Conservation (phyloP, 352 stramenopile species). For the Globisporangium recalcitrans region DNA sequence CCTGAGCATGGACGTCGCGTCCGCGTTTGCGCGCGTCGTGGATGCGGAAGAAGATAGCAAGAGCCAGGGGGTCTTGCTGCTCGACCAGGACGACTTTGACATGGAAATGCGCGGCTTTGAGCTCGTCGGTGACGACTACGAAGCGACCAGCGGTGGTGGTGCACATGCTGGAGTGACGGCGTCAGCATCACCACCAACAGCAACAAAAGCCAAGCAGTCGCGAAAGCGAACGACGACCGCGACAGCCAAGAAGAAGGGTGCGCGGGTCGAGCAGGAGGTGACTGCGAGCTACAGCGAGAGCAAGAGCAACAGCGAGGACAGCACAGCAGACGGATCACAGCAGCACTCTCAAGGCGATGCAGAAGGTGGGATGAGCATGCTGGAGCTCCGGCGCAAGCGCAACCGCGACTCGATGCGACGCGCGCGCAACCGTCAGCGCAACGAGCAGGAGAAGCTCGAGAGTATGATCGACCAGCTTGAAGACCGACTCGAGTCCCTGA, state of each 20-base stretch:
- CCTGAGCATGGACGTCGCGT: conserved; percentile 18
- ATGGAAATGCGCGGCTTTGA: conserved; percentile 12
- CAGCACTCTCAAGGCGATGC: background rate
- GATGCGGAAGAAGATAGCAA: conserved; percentile 4
- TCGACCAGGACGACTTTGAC: conserved; percentile 23
- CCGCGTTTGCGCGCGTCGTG: conserved; percentile 18
- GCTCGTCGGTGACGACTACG: background rate
- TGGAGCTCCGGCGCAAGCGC: conserved; percentile 27
- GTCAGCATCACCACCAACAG: background rate
- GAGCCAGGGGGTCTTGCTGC: too few relatives aligned
- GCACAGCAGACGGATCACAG: background rate
- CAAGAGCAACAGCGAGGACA: background rate
- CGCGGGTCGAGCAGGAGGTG: conserved; percentile 1
- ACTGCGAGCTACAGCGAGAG: background rate
- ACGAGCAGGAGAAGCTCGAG: conserved; percentile 23
- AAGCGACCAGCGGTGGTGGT: background rate
- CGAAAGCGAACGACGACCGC: background rate
- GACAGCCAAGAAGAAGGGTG: background rate
- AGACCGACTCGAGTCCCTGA: conserved; percentile 19
- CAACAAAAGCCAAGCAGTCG: background rate
- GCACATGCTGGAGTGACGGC: too few relatives aligned
- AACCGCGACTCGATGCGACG: conserved; percentile 46
- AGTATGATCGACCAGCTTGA: conserved; percentile 29
- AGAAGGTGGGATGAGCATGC: conserved; percentile 8
- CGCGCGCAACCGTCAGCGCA: conserved; percentile 25